These are phyloP conservation scores for Podila epigama DNA, from an alignment of 192 early-diverging fungal genomes.

Conservation along the genomic window DNA sequence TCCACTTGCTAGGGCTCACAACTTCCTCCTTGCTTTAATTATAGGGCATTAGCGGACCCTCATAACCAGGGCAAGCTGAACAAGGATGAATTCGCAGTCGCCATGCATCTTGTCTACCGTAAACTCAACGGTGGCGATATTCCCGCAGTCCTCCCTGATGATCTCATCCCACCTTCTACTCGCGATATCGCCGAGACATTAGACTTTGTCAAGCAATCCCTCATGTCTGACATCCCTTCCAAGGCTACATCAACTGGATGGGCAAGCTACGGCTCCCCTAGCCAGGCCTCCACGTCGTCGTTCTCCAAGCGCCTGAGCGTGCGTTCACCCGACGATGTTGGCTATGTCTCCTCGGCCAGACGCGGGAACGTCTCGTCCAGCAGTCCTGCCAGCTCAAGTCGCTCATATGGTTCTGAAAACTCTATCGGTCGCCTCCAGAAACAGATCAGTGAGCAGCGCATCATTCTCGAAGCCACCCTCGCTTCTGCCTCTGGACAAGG, in stretches of 20 bases:
- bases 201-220: constrained; percentile 66
- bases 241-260: constrained; percentile 36
- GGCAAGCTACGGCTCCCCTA: constrained; percentile 30
- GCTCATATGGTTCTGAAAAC: constrained; percentile 21
- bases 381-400: constrained; percentile 5
- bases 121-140: constrained; percentile 85
- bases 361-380: constrained; percentile 20
- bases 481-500: constrained; percentile 2
- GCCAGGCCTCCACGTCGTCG: constrained; percentile 13
- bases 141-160: constrained; percentile 79
- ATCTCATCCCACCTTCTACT: constrained; percentile 86
- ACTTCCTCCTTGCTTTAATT: not conserved
- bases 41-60: constrained; percentile 78
- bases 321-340: constrained; percentile 46
- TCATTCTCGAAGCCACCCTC: constrained; percentile 45
- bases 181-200: constrained; percentile 80
- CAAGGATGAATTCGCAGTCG: constrained; percentile 93
- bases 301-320: constrained; percentile 41
- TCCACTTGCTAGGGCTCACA: not conserved
- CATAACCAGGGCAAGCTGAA: constrained; percentile 90
- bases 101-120: constrained; percentile 95
- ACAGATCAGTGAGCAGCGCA: constrained; percentile 48
- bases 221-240: constrained; percentile 65
- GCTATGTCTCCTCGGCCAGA: constrained; percentile 49
- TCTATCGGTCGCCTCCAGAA: constrained; percentile 42